Conservation (phyloP, 148 eudicot species). For the Drosera capensis region DNA sequence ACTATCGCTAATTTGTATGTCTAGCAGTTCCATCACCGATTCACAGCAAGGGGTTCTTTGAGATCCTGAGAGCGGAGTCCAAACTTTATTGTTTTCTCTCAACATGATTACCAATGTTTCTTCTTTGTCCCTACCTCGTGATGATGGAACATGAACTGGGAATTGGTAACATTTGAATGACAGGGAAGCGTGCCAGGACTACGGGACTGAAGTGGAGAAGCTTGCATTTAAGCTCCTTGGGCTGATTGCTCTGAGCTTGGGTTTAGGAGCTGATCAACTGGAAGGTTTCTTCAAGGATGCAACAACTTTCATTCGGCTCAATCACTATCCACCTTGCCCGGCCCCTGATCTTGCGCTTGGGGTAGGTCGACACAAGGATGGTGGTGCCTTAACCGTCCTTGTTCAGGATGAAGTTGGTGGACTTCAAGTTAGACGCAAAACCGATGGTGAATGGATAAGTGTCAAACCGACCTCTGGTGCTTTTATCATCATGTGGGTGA, state of each 20-base stretch:
- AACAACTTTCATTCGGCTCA: conserved; percentile 34
- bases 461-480: conserved; percentile 51
- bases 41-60: too few species aligned
- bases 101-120: background rate
- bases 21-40: too few species aligned
- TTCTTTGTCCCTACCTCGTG: background rate
- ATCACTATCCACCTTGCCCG: conserved; percentile 63
- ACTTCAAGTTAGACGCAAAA: conserved; percentile 53
- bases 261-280: conserved; percentile 16
- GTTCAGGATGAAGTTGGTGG: conserved; percentile 82
- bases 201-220: conserved; percentile 35
- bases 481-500: conserved; percentile 61
- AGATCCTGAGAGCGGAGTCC: too few species aligned
- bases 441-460: conserved; percentile 58
- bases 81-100: background rate
- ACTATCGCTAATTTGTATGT: too few species aligned
- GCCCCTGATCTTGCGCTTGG: conserved; percentile 51
- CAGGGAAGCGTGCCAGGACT: conserved; percentile 51
- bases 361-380: conserved; percentile 64
- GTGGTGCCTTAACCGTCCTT: conserved; percentile 55
- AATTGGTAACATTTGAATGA: background rate
- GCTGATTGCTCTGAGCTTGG: conserved; percentile 53
- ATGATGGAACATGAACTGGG: background rate
- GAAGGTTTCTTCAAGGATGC: conserved; percentile 29
- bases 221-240: conserved; percentile 31